Base-by-base conservation (phyloP, 2,329 filamentous ascomycete genomes). In the Fusarium duplospermum region DNA sequence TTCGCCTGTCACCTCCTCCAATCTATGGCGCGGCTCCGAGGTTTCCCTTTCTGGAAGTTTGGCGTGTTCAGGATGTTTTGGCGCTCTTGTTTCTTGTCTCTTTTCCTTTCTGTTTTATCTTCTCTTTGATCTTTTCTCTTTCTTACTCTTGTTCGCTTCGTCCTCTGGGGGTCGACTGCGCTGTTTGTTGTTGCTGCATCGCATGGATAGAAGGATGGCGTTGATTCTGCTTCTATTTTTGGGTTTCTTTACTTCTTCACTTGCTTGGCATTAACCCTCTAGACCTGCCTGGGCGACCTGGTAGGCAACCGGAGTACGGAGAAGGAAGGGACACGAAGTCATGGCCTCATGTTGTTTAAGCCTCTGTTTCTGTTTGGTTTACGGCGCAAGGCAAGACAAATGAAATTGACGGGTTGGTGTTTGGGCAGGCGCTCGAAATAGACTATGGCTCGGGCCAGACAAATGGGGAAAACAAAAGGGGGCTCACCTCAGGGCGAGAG, bases 381-480 rank as follows among this genome's bases (percentile, higher is more conserved):
- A 73, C 47, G 75, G 75, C 75, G 75, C 71, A 76, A 62, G 72
- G 65, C 59, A 67, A 68, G 58, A 70, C 63, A 65, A 72, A 74
- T 67, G 64, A 62, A 64, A 67, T 67, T 52, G 52, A 63, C 47
- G 74, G 64, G 36, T 63, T 61, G 68, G 74, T 72, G 64, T 73
- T 68, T 22, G 56, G 68, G 65, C 58, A 62, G 75, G 73, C 71
- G 67, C 71, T 76, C 54, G 69, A 68, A 66, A 77, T 77, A 77
- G 75, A 77, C 71, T 67, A 73, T 72, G 75, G 73, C 70, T 74
- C 75, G 64, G 67, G 75, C 75, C 70, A 74, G 61, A 70, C 68
- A 66, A 65, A 69, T 60, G 59, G 54, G 68, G 66, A 61, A 67
- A 70, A 68, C 61, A 64, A 69, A 70, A 59, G 38, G 58, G 59